Base-by-base conservation (phyloP, 1,284 basidiomycete species). In the Heterobasidion irregulare region DNA sequence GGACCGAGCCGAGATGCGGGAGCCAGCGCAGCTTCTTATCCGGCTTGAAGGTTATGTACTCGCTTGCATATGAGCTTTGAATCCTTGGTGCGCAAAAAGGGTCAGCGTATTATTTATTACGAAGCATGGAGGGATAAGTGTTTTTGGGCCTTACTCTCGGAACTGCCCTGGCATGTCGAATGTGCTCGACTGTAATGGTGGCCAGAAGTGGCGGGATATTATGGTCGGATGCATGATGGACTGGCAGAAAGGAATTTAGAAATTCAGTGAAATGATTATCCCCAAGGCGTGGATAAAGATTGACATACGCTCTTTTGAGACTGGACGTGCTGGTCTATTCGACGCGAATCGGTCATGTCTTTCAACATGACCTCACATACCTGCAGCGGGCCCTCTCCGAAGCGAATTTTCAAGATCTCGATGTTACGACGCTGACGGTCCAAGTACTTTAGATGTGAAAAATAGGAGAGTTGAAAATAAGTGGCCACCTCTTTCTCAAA, bases 281-380 rank as follows among this genome's bases (percentile, higher is more conserved):
- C 26, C 26, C 6, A 26, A 5, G 26, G 26, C 26, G 26, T 26
- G 6, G 26, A 26, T 26, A 5, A 26, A 26, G 26, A 6, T 26
- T 5, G 38, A 41, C 38, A n/a, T 41, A 41, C 38, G n/a, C 38
- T 41, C 52, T 78, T 78, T 63, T 89, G 83, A 0, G 84, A 78
- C 63, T 95, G 92, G 5, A 97, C 82, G 67, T 89, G 86, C 33
- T 82, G 81, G 66, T 98, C 89, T 53, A 87, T 90, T 44, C 92
- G 81, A 63, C 86, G 89, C 45, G 94, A 96, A 67, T 97, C 94
- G 6, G 91, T 87, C 82, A 98, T 89, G 68, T 98, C 94, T 65
- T 86, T 89, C 65, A 98, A 72, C 94, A 98, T 98, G 57, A 98
- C 93, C 66, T 98, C 94, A 74, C 94, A 96, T 1, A 93, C 88